These are phyloP conservation scores for Suhomyces xylopsoci DNA, from an alignment of 805 yeast species.

Conservation along the genomic window DNA sequence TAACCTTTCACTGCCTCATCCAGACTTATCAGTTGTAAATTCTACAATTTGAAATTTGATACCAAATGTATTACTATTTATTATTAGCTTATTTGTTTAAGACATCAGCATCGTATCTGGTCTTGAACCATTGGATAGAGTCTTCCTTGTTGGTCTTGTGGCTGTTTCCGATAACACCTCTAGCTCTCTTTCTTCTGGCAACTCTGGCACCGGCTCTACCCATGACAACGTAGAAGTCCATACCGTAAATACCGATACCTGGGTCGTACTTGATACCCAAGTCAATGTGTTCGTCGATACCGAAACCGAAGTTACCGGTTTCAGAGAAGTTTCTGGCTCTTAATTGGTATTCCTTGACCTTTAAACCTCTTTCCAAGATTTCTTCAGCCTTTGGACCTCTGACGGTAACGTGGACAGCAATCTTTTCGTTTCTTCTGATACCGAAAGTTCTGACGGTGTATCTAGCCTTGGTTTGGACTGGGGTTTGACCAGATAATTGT, in stretches of 20 bases:
- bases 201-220: conserved; percentile 99
- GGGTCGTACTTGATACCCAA: conserved; percentile 99
- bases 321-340: conserved; percentile 91
- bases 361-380: conserved; percentile 98
- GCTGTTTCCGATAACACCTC: conserved; percentile 82
- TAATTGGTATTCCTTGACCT: conserved; percentile 99
- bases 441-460: conserved; percentile 99
- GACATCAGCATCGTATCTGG: conserved; percentile 99
- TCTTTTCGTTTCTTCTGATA: conserved; percentile 99
- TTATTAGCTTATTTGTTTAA: conserved; percentile 60
- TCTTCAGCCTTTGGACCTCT: conserved; percentile 99
- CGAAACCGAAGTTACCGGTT: conserved; percentile 99
- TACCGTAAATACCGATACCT: conserved; percentile 99
- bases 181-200: conserved; percentile 96
- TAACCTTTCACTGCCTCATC: too few relatives aligned
- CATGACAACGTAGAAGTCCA: conserved; percentile 99
- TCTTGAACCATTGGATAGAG: conserved; percentile 98
- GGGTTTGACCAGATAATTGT: conserved; percentile 99
- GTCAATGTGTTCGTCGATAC: conserved; percentile 99
- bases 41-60: not conserved
- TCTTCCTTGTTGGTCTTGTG: conserved; percentile 93
- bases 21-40: not conserved
- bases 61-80: conserved; percentile 4
- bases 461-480: conserved; percentile 99
- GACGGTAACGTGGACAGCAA: conserved; percentile 98